phyloP scores from a whole-genome alignment of 805 yeast species.

The Debaryomyces hansenii region DNA sequence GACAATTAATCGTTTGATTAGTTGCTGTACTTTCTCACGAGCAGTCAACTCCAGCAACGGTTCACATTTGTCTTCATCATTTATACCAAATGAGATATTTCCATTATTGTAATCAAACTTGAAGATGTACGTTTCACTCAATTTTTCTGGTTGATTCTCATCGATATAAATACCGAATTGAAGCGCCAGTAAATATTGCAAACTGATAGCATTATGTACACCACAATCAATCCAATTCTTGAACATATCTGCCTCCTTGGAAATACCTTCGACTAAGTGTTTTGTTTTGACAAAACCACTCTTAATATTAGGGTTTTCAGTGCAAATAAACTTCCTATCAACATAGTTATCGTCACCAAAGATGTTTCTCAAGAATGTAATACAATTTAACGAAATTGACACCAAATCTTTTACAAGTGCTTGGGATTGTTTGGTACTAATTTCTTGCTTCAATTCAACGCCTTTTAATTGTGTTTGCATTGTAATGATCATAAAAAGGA shows the following conservation, averaged over 20 bases:
- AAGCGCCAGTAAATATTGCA: conserved; percentile 43
- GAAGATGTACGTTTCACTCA: conserved; percentile 54
- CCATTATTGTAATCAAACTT: conserved; percentile 39
- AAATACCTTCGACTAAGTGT: conserved; percentile 46
- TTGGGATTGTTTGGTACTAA: conserved; percentile 5
- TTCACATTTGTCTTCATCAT: background rate
- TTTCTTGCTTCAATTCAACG: background rate
- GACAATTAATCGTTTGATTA: conserved; percentile 52
- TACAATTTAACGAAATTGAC: conserved; percentile 55
- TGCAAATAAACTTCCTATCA: conserved; percentile 47
- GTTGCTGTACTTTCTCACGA: conserved; percentile 45
- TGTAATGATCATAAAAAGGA: background rate
- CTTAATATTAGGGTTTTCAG: conserved; percentile 17
- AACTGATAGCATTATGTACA: conserved; percentile 43
- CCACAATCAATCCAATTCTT: conserved; percentile 57
- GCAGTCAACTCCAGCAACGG: conserved; percentile 29
- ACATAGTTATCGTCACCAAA: conserved; percentile 56
- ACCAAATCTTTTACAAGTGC: conserved; percentile 46
- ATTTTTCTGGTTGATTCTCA: conserved; percentile 38
- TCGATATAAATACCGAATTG: conserved; percentile 48
- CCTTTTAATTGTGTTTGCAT: background rate
- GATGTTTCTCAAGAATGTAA: conserved; percentile 56
- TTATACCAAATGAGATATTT: background rate
- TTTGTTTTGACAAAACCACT: conserved; percentile 45
- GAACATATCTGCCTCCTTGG: conserved; percentile 47